Evolutionary conservation across 2,329 filamentous ascomycete genomes (phyloP), one percentile per base, ranked within the genome.

Genomic region (Ilyonectria mors-panacis): DNA sequence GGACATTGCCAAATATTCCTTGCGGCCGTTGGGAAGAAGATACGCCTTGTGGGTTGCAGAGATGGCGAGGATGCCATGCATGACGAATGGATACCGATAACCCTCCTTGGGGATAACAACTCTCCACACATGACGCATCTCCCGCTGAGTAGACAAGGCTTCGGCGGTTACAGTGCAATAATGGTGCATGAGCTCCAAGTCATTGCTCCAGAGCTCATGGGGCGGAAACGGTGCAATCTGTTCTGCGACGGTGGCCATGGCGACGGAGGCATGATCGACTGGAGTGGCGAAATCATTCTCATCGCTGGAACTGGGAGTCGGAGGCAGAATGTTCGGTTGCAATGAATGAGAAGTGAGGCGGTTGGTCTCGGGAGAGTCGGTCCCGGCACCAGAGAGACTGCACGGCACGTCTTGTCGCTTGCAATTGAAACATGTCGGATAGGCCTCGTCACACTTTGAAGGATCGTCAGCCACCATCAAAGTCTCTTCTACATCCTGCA

Each of bases 181-280:
- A 51, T 79, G 77, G 35, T 79, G 77, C 73, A 79, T 77, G 19
- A 79, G 70, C 50, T 79, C 78, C 23, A 78, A 65, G 33, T 73
- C 73, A 17, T 67, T 68, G 23, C 62, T 59, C 67, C 68, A 65
- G 33, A 74, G 66, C 37, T 76, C 73, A 6, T 73, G 67, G 8
- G 71, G 66, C 15, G 75, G 66, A 28, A 72, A 74, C 3, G 75
- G 75, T 15, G 73, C 68, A 26, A 74, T 75, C 50, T 70, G 65
- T 26, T 75, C 72, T 19, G 63, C 59, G 7, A 62, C 60, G 30
- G 48, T 64, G 6, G 69, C 54, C 35, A 73, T 59, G 56, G 56
- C 62, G 17, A 63, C 44, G 39, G 45, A 61, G 15, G 56, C 44
- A 19, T 60, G 63, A 9, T 58, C 50, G 10, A 37, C 45, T 8